Conservation (phyloP, 2,329 filamentous ascomycete genomes). For the Raffaelea albimanens region DNA sequence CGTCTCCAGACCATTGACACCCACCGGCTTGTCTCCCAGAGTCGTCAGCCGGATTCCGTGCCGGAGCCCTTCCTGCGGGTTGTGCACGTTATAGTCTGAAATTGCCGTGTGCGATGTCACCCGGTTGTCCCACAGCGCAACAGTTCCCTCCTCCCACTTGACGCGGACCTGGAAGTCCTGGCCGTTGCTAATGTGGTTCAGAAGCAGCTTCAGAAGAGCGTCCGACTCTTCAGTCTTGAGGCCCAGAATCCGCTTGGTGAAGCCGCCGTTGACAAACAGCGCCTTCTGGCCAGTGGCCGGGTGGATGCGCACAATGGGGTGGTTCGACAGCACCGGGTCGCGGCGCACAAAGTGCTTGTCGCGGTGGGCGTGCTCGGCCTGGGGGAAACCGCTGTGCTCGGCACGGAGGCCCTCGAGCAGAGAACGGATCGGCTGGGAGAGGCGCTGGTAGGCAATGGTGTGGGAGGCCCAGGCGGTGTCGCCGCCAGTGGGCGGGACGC, state of each 20-base stretch:
- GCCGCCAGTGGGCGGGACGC: constrained; percentile 26
- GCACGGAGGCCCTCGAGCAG: constrained; percentile 27
- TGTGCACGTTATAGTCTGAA: constrained; percentile 31
- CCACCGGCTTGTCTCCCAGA: constrained; percentile 26
- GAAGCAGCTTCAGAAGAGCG: constrained; percentile 61
- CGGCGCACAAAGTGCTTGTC: constrained; percentile 22
- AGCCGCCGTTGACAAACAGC: constrained; percentile 61
- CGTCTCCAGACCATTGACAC: constrained; percentile 26
- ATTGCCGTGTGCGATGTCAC: constrained; percentile 37
- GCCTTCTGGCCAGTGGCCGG: constrained; percentile 74
- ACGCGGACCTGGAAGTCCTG: constrained; percentile 63
- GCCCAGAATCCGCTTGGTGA: constrained; percentile 50
- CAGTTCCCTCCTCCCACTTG: constrained; percentile 54
- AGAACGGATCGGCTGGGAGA: constrained; percentile 25
- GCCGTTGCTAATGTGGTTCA: constrained; percentile 37
- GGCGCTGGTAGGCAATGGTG: constrained; percentile 25
- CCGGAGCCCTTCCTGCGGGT: constrained; percentile 27
- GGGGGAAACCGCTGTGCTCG: constrained; percentile 27
- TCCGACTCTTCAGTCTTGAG: constrained; percentile 61
- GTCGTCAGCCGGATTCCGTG: constrained; percentile 32
- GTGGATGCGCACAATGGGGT: constrained; percentile 76
- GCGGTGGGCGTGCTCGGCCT: constrained; percentile 24
- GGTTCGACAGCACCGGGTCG: constrained; percentile 53
- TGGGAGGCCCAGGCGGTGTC: constrained; percentile 29
- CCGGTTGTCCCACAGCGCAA: constrained; percentile 61